A percentile compares a stretch with the other conserved stretches of the same genome.
Conservation (phyloP, 805 yeast genomes). For the Geotrichum ghanense region DNA sequence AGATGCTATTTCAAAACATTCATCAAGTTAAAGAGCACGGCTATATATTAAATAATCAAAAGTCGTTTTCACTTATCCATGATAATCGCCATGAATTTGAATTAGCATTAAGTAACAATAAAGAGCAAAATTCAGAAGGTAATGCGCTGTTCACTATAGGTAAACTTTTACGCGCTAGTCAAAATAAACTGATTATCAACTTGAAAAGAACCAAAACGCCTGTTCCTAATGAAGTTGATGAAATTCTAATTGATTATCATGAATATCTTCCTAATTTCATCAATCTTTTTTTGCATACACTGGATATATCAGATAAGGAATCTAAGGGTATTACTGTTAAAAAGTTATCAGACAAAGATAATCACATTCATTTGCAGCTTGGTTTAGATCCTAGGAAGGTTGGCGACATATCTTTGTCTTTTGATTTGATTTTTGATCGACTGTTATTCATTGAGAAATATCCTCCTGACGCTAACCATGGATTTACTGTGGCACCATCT, state of each 20-base stretch:
- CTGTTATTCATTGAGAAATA: conserved; percentile 77
- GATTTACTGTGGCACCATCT: conserved; percentile 90
- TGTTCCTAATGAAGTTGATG: conserved; percentile 17
- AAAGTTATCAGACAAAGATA: not conserved
- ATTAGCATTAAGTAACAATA: not conserved
- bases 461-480: conserved; percentile 99
- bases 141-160: not conserved
- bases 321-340: not conserved
- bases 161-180: not conserved
- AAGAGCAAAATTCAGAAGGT: not conserved
- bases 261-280: conserved; percentile 92
- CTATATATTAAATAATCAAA: not conserved
- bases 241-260: conserved; percentile 47
- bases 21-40: not conserved
- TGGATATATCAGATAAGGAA: conserved; percentile 28
- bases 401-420: not conserved
- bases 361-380: not conserved
- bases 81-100: not conserved
- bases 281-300: conserved; percentile 67
- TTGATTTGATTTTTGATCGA: conserved; percentile 32
- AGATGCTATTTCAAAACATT: not conserved
- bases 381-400: not conserved
- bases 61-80: not conserved
- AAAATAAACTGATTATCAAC: not conserved
- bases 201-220: not conserved